Evolutionary conservation across 768 basidiomycete genomes (phyloP).

Genomic region (Termitomyces sp.): DNA sequence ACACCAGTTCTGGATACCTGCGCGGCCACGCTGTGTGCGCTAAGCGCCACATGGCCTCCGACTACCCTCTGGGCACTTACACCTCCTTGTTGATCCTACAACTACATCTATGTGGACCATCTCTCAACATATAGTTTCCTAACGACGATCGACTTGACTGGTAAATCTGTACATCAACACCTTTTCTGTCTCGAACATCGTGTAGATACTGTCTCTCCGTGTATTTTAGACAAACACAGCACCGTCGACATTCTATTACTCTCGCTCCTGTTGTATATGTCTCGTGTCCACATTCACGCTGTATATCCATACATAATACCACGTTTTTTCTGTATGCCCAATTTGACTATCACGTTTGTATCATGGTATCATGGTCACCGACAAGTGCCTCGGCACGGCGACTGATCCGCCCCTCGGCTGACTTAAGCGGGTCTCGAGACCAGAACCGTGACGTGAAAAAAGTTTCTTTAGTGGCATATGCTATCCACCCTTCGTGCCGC

Average conservation of each 20-base stretch:
- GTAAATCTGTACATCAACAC: neutral
- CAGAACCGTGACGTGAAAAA: neutral
- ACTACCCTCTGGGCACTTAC: neutral
- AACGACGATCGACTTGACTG: neutral
- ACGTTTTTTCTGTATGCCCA: neutral
- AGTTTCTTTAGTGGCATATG: constrained; percentile 6
- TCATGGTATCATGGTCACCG: too few relatives aligned
- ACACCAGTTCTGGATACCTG: constrained; percentile 10
- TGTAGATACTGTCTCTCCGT: constrained; percentile 1
- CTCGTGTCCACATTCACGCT: neutral
- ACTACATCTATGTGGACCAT: neutral
- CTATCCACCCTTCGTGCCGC: constrained; percentile 12
- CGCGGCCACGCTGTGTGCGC: constrained; percentile 1
- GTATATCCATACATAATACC: constrained; percentile 1
- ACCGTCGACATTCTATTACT: neutral
- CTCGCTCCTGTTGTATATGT: neutral
- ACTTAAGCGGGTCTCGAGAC: neutral
- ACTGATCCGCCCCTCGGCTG: neutral
- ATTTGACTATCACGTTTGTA: neutral
- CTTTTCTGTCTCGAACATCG: neutral
- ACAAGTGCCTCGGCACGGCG: neutral
- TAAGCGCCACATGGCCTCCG: constrained; percentile 10
- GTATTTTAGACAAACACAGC: neutral
- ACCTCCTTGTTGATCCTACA: neutral
- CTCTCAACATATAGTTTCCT: neutral